phyloP scores from a whole-genome alignment of 2,329 filamentous ascomycete genomes.

The Periglandula ipomoeae region DNA sequence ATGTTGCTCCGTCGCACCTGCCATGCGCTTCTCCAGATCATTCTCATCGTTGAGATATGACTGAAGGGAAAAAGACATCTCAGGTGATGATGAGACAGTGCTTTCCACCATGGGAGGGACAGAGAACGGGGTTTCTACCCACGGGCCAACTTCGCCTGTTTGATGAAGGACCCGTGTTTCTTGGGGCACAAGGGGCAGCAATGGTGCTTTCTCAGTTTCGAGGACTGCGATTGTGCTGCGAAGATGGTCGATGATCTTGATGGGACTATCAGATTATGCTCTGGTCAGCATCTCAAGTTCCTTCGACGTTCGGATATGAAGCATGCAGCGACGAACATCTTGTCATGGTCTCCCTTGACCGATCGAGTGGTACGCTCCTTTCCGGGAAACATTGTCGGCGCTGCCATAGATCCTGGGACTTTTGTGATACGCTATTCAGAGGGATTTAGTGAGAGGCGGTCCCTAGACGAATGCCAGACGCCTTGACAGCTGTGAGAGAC shows the following conservation, averaged over 20 bases:
- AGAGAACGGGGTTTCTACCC: background rate
- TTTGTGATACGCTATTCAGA: background rate
- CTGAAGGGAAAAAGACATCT: background rate
- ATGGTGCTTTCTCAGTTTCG: background rate
- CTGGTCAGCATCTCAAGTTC: background rate
- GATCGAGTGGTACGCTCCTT: background rate
- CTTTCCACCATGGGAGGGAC: background rate
- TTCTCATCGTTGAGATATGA: slow-evolving; percentile 5
- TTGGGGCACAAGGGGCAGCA: background rate
- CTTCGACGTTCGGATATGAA: background rate
- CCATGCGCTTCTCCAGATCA: slow-evolving; percentile 1
- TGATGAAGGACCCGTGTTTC: background rate
- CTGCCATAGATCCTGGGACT: background rate
- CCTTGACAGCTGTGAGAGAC: background rate
- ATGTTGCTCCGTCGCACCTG: background rate
- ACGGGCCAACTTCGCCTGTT: background rate
- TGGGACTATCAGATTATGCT: background rate
- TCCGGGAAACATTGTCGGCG: background rate
- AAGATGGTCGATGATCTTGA: background rate
- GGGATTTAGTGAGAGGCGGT: background rate
- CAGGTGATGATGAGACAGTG: background rate
- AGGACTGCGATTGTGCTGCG: no score
- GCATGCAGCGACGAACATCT: background rate
- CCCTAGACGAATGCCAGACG: background rate
- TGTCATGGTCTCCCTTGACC: background rate